A percentile compares a stretch with the other conserved stretches of the same genome.
phyloP scores from a whole-genome alignment of 2,329 filamentous ascomycete species.

The Zalaria obscura region DNA sequence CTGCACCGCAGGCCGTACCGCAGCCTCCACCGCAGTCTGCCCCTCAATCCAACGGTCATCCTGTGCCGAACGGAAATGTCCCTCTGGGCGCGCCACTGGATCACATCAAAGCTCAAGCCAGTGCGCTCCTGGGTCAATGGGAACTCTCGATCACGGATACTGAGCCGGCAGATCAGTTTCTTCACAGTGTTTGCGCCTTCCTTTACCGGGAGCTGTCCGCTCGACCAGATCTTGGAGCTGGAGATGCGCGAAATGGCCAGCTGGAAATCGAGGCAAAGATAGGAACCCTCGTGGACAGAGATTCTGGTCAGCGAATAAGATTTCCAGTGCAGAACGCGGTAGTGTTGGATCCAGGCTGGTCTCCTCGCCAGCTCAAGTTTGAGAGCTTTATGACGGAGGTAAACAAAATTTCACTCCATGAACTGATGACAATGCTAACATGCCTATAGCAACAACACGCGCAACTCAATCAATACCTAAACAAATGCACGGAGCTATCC shows the following conservation, averaged over 20 bases:
- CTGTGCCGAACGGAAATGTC: slow-evolving; percentile 1
- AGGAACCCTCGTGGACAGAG: slow-evolving; percentile 63
- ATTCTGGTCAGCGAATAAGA: slow-evolving; percentile 53
- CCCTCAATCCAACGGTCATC: slow-evolving; percentile 3
- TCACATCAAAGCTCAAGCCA: neutral
- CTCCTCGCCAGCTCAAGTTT: slow-evolving; percentile 40
- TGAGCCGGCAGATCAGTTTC: neutral
- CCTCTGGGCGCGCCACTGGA: neutral
- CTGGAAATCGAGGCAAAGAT: slow-evolving; percentile 94
- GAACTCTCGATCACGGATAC: slow-evolving; percentile 6
- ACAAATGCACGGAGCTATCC: slow-evolving; percentile 48
- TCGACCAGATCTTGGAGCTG: slow-evolving; percentile 38
- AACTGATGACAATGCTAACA: slow-evolving; percentile 8
- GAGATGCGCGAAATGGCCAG: slow-evolving; percentile 47
- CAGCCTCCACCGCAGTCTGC: neutral
- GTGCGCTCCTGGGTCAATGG: slow-evolving; percentile 5
- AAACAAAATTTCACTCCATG: slow-evolving; percentile 15
- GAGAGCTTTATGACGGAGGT: slow-evolving; percentile 85
- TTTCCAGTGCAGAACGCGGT: slow-evolving; percentile 58
- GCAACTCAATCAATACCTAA: slow-evolving; percentile 72
- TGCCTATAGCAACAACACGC: slow-evolving; percentile 57
- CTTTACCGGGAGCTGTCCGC: slow-evolving; percentile 2
- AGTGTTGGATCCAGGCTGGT: slow-evolving; percentile 45
- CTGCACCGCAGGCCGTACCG: neutral
- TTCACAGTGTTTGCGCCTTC: slow-evolving; percentile 3